Evolutionary conservation across 768 basidiomycete genomes (phyloP).

Genomic region (Steccherinum ochraceum): DNA sequence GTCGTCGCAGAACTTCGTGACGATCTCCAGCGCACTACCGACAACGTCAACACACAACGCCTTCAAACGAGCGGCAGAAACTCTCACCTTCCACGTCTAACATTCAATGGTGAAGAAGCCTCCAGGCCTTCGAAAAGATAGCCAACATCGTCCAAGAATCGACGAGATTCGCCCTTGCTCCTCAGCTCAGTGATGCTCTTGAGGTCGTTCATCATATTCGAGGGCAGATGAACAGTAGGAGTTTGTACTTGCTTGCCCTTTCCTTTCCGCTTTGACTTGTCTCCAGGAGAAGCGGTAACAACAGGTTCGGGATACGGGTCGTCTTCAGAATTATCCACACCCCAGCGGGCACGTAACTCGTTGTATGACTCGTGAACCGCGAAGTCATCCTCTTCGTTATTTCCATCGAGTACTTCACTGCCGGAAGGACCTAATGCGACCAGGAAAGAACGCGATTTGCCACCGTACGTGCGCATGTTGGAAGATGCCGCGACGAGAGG

Average conservation of each 20-base stretch:
- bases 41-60: background rate
- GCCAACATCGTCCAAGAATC: conserved; percentile 80
- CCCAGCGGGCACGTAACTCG: conserved; percentile 71
- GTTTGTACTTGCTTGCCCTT: conserved; percentile 20
- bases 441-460: conserved; percentile 75
- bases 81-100: conserved; percentile 63
- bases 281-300: conserved; percentile 22
- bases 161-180: conserved; percentile 71
- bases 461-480: conserved; percentile 64
- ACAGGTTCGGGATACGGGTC: conserved; percentile 42
- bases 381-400: conserved; percentile 34
- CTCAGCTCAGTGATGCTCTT: conserved; percentile 78
- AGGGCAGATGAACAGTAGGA: conserved; percentile 30
- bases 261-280: conserved; percentile 32
- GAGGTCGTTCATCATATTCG: conserved; percentile 64
- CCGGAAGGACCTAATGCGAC: conserved; percentile 29
- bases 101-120: conserved; percentile 38
- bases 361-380: conserved; percentile 66
- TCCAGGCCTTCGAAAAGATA: conserved; percentile 82
- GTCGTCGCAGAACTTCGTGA: conserved; percentile 61
- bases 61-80: background rate
- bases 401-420: conserved; percentile 6
- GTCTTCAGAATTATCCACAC: conserved; percentile 75
- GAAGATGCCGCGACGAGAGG: conserved; percentile 22
- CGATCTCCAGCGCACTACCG: conserved; percentile 67